These are phyloP conservation scores for Alternaria alternata DNA, from an alignment of 2,329 filamentous ascomycete species.

Conservation along the genomic window DNA sequence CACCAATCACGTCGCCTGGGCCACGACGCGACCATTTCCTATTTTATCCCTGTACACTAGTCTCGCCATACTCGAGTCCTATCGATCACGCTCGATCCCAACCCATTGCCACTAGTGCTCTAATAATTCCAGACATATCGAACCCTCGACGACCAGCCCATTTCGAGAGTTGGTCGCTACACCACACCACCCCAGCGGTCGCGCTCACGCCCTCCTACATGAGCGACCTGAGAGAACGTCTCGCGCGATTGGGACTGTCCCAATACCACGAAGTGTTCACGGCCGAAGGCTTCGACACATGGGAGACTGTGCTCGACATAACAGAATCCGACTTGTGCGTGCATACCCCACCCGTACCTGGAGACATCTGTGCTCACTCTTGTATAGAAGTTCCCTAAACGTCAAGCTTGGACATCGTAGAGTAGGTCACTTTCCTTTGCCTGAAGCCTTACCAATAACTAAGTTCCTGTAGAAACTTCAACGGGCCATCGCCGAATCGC, in stretches of 20 bases:
- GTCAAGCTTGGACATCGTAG: slow-evolving; percentile 84
- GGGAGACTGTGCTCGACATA: slow-evolving; percentile 84
- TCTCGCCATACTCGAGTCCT: slow-evolving; percentile 22
- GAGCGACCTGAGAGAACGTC: slow-evolving; percentile 71
- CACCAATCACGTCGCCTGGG: slow-evolving; percentile 36
- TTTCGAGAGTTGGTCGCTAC: slow-evolving; percentile 11
- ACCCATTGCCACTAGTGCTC: slow-evolving; percentile 30
- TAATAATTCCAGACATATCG: slow-evolving; percentile 60
- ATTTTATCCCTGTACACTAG: slow-evolving; percentile 41
- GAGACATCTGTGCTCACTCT: slow-evolving; percentile 18
- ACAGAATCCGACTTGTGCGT: slow-evolving; percentile 82
- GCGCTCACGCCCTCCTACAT: slow-evolving; percentile 54
- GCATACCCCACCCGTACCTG: slow-evolving; percentile 16
- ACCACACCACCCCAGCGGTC: slow-evolving; percentile 12
- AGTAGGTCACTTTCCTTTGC: slow-evolving; percentile 59
- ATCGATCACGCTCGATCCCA: slow-evolving; percentile 12
- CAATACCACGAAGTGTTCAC: slow-evolving; percentile 78
- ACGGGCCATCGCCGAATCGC: slow-evolving; percentile 77
- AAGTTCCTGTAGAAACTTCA: slow-evolving; percentile 72
- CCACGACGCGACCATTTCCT: slow-evolving; percentile 38
- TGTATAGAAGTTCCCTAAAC: slow-evolving; percentile 71
- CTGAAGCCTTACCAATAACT: not conserved
- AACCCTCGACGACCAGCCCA: slow-evolving; percentile 8
- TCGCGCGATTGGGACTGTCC: slow-evolving; percentile 78
- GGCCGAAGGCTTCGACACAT: slow-evolving; percentile 83